Evolutionary conservation across 2,329 filamentous ascomycete species (phyloP).

Genomic region (Orbilia brochopaga): DNA sequence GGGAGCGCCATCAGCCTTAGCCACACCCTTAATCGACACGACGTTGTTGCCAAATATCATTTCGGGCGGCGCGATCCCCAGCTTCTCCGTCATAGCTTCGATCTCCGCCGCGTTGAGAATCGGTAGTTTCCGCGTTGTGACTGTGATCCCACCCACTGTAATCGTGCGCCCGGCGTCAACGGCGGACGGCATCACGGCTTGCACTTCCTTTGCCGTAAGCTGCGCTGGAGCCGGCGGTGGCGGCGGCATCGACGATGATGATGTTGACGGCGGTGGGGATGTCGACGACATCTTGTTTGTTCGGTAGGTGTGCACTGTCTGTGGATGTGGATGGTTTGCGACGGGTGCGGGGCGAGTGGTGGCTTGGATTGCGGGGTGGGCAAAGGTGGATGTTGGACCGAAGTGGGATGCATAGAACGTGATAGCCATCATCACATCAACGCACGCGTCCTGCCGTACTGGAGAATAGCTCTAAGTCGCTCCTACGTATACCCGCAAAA

Average conservation of each 20-base stretch:
- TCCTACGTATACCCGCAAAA: too few species aligned
- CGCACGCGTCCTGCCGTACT: constrained; percentile 8
- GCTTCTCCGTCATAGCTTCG: constrained; percentile 76
- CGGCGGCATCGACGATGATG: constrained; percentile 22
- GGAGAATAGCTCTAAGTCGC: too few species aligned
- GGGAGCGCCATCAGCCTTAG: constrained; percentile 67
- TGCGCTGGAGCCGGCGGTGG: constrained; percentile 25
- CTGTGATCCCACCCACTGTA: constrained; percentile 49
- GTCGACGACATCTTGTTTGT: too few species aligned
- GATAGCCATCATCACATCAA: too few species aligned
- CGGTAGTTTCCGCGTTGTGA: constrained; percentile 68
- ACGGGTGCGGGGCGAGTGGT: not conserved
- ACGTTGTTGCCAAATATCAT: constrained; percentile 99
- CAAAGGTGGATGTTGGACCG: constrained; percentile 20
- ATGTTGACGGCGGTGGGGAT: not conserved
- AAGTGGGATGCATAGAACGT: not conserved
- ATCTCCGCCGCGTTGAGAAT: constrained; percentile 93
- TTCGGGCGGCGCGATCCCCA: constrained; percentile 89
- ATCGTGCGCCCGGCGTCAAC: constrained; percentile 52
- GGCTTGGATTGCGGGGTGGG: constrained; percentile 3
- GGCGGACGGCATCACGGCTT: constrained; percentile 41
- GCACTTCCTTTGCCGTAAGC: constrained; percentile 23
- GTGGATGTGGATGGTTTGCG: constrained; percentile 4
- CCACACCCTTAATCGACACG: constrained; percentile 69
- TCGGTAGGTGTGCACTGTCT: too few species aligned